These are phyloP conservation scores for Edaphochlamys debaryana DNA, from an alignment of 139 green algal species.

Conservation along the genomic window DNA sequence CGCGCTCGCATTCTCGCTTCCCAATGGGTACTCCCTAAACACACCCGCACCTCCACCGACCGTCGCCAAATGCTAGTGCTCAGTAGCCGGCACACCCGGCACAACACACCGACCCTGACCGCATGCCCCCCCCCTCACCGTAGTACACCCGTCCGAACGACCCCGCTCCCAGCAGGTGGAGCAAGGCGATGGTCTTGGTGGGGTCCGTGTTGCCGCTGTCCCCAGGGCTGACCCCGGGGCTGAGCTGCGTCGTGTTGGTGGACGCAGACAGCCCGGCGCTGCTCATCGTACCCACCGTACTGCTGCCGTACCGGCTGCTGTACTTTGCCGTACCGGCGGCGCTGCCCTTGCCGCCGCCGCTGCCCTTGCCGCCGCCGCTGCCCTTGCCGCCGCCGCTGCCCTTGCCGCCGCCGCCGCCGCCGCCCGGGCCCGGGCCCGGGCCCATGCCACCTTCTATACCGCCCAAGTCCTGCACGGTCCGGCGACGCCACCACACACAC, in stretches of 20 bases:
- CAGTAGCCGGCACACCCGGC: too few species aligned
- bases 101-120: too few species aligned
- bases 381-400: not conserved
- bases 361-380: not conserved
- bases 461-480: too few species aligned
- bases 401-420: not conserved
- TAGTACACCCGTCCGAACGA: conserved; percentile 46
- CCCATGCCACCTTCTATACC: too few species aligned
- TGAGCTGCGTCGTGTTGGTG: not conserved
- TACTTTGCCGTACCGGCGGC: not conserved
- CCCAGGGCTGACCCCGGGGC: not conserved
- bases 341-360: too few species aligned
- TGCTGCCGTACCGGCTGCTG: conserved; percentile 30
- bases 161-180: conserved; percentile 34
- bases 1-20: too few species aligned
- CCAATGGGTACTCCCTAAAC: too few species aligned
- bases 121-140: too few species aligned
- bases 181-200: conserved; percentile 24
- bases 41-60: too few species aligned
- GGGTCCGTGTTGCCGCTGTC: not conserved
- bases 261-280: not conserved
- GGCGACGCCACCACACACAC: not conserved
- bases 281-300: conserved; percentile 42
- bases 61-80: too few species aligned
- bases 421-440: too few species aligned